These are phyloP conservation scores for Phytophthora syringae DNA, from an alignment of 352 stramenopile genomes.

Conservation along the genomic window DNA sequence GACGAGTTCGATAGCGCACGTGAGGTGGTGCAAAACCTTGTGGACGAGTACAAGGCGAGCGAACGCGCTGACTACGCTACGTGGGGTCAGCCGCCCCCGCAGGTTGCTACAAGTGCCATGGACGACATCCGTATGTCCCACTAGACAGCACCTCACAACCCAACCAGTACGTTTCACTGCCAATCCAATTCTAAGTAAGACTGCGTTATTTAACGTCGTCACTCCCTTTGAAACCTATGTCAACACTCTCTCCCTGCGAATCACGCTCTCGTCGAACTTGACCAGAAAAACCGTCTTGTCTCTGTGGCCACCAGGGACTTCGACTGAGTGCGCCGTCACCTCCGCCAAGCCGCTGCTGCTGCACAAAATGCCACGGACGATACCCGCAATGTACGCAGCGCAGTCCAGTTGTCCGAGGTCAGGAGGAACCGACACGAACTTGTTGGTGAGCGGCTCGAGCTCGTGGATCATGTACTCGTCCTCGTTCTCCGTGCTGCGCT, in stretches of 20 bases:
- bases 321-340: constrained; percentile 81
- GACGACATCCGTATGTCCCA: constrained; percentile 62
- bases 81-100: constrained; percentile 54
- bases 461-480: constrained; percentile 99
- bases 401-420: constrained; percentile 97
- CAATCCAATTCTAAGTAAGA: constrained; percentile 26
- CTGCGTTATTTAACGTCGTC: constrained; percentile 43
- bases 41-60: constrained; percentile 88
- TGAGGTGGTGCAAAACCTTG: constrained; percentile 86
- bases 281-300: constrained; percentile 90
- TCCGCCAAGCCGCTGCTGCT: constrained; percentile 84
- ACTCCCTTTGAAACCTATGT: constrained; percentile 38
- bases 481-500: constrained; percentile 97
- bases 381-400: constrained; percentile 96
- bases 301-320: constrained; percentile 59
- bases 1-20: constrained; percentile 88
- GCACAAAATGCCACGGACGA: constrained; percentile 91
- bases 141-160: constrained; percentile 11
- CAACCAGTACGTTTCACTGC: neutral
- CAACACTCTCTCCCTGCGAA: constrained; percentile 72
- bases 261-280: constrained; percentile 88
- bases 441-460: constrained; percentile 94
- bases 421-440: constrained; percentile 95
- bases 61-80: constrained; percentile 81
- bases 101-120: constrained; percentile 20